Evolutionary conservation across 495 filamentous ascomycete species (phyloP).

Genomic region (Trichoderma asperelloides): DNA sequence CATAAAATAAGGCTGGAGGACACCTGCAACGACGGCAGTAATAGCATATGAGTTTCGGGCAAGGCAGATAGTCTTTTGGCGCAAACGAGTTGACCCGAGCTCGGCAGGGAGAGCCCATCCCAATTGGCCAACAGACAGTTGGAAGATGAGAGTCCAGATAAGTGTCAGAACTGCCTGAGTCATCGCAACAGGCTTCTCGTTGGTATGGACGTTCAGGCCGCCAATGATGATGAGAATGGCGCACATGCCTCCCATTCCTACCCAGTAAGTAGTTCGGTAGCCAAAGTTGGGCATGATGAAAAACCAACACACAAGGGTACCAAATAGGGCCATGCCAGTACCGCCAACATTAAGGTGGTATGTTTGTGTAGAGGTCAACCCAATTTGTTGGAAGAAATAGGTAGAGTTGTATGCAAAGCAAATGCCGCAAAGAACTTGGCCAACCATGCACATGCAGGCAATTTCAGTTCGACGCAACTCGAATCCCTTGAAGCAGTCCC

Average conservation of each 20-base stretch:
- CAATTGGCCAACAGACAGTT: conserved; percentile 46
- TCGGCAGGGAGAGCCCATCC: conserved; percentile 49
- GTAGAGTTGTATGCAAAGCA: conserved; percentile 52
- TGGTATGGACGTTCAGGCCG: conserved; percentile 18
- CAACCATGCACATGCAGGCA: conserved; percentile 25
- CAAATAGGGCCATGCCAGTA: conserved; percentile 41
- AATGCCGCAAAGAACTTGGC: conserved; percentile 42
- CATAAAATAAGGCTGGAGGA: conserved; percentile 43
- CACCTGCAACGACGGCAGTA: conserved; percentile 32
- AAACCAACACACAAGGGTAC: conserved; percentile 44
- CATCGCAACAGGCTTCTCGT: conserved; percentile 20
- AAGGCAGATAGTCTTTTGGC: conserved; percentile 47
- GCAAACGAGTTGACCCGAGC: conserved; percentile 42
- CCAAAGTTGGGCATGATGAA: conserved; percentile 36
- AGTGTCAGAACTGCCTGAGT: conserved; percentile 35
- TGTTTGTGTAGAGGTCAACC: conserved; percentile 43
- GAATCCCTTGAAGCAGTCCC: conserved; percentile 58
- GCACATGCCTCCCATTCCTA: conserved; percentile 29
- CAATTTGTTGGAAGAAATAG: conserved; percentile 61
- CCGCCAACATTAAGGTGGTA: conserved; percentile 36
- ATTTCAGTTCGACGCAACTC: conserved; percentile 61
- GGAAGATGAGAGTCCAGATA: conserved; percentile 44
- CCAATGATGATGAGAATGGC: conserved; percentile 33
- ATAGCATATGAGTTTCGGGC: conserved; percentile 45
- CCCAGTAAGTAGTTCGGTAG: conserved; percentile 41